Base-by-base conservation (phyloP, 2,329 filamentous ascomycete species). In the Pseudocercospora pini-densiflorae region DNA sequence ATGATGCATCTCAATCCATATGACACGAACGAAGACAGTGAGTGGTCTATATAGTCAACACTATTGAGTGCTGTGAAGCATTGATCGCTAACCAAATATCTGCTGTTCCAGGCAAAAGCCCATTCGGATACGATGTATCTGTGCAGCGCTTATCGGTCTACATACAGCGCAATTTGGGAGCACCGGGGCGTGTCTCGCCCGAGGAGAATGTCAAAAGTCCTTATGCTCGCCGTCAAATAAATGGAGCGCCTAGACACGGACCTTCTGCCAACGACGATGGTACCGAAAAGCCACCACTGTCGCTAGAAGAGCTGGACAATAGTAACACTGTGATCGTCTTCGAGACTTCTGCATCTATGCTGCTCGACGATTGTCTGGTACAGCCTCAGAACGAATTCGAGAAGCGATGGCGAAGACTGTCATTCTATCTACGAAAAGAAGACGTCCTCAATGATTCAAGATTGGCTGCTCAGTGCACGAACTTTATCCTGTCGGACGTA, bases 1-100 rank as follows among this genome's bases (percentile, higher is more conserved):
- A 80, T 86, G 74, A 82, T 85, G 78, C 83, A 84, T 72, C 72
- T 87, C 54, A 84, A 85, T 70, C 76, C 79, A 40, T 86, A 82
- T 67, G 49, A 54, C 23, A 54, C 49, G 10, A 54, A 54, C 16
- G 81, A 84, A 67, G 73, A 78, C 19, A 67, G 70, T 69, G 33
- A 36, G 33, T 16, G 5, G 1, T 36, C 5, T 12, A 16, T 14
- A 16, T 36, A 36, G 12, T 12, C 33, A 16, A 36, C 5, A 5
- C 10, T 14, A 36, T 36, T 0, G 4, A 3, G 5, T 36, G 33
- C 2, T 3, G 33, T 36, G 33, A 36, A 36, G 10, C 14, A 36
- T 36, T 3, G 33, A 36, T 36, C 33, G 33, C 33, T 36, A 16
- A 36, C 33, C 14, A 5, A 16, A 16, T 14, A 16, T 36, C 12